Base-by-base conservation (phyloP, 345 rosid species). In the Geranium brycei region DNA sequence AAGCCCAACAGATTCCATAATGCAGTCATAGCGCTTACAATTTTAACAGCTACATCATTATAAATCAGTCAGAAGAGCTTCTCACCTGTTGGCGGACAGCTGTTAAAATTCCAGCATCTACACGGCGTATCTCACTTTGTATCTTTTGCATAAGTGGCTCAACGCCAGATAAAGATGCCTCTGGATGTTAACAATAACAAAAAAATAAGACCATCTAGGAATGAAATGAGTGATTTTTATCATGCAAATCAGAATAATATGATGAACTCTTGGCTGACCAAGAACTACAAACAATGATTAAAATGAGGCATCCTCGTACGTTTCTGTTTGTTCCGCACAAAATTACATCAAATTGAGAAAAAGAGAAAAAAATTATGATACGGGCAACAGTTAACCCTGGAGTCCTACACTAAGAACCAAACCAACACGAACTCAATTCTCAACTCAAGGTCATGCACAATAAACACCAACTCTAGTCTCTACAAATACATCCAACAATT, bases 141-240 rank as follows among this genome's bases (percentile, higher is more conserved):
- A 93, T 88, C 85, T 90, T 93, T 72, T 88, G 96, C 97, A 90
- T 93, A 58, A 93, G 83, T 1, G 96, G 99, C 85, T 90, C 99
- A 58, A 93, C 91, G 17, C 97, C 99, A 77, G 99, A 82, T 62
- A 90, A 81, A 16, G 97, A 93, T 70, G 95, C 92, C 85, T 93
- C 97, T 93, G 95, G 15, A 76, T 58, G 69, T 60, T 40, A 75
- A 72, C 41, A 38, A 68, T 47, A 64, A 31, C 53, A 63, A 15
- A 28, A 38, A 10, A 47, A 11, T 47, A 47, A 47, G 41, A 57
- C 64, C 71, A 68, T 31, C 57, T 15, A 17, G 58, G 32, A 68
- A 63, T 17, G n/a, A 57, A 16, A 60, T 51, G 30, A 53, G 61
- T 19, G 38, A 31, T n/a, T n/a, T 7, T 17, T 17, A 16, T 12